Conservation (phyloP, 2,329 filamentous ascomycete genomes). For the Thielaviopsis euricoi region DNA sequence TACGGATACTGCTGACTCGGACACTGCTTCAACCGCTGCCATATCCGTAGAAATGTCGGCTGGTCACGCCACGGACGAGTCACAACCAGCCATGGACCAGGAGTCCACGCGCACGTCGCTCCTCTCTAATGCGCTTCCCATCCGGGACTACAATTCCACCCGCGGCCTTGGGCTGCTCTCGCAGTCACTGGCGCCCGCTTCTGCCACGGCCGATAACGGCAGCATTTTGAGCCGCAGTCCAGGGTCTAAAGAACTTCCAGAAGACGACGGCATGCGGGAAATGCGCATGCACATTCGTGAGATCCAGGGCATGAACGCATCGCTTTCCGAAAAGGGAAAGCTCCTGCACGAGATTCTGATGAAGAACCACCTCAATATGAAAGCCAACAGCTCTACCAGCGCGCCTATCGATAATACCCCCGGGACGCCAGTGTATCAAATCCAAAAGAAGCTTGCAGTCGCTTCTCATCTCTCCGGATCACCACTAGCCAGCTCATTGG, state of each 20-base stretch:
- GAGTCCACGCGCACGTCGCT: neutral
- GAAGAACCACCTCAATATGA: constrained; percentile 38
- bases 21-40: neutral
- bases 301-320: constrained; percentile 46
- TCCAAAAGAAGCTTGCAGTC: constrained; percentile 14
- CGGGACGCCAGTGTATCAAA: constrained; percentile 14
- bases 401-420: neutral
- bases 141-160: neutral
- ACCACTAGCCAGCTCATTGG: constrained; percentile 22
- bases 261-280: constrained; percentile 61
- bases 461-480: constrained; percentile 13
- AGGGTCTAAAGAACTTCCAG: constrained; percentile 28
- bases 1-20: neutral
- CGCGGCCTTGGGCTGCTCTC: neutral
- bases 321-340: constrained; percentile 48
- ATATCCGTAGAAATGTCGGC: neutral
- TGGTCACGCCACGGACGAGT: neutral
- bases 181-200: neutral
- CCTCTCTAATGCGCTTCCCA: neutral
- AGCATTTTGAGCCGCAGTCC: neutral
- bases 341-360: constrained; percentile 56
- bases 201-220: neutral
- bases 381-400: neutral
- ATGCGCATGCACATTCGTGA: constrained; percentile 51
- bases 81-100: neutral